A percentile compares a stretch with the other conserved stretches of the same genome.
phyloP scores from a whole-genome alignment of 2,329 filamentous ascomycete species.

The Nigrospora osmanthi region DNA sequence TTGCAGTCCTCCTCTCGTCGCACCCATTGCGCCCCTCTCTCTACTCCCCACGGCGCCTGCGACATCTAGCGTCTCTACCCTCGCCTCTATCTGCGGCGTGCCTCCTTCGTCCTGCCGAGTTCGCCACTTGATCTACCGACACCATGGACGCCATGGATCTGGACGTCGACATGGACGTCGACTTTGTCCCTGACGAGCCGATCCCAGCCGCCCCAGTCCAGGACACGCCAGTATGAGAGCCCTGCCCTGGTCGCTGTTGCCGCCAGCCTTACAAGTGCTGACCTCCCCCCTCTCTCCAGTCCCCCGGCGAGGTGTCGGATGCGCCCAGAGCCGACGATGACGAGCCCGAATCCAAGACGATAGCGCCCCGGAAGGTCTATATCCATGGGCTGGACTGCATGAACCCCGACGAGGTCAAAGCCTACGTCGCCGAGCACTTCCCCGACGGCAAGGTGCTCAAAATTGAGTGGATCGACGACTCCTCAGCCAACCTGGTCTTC shows the following conservation, averaged over 20 bases:
- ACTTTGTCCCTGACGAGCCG: constrained; percentile 35
- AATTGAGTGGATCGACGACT: constrained; percentile 94
- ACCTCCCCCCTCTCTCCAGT: constrained; percentile 6
- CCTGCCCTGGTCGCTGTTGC: background rate
- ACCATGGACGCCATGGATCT: constrained; percentile 51
- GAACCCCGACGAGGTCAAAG: constrained; percentile 70
- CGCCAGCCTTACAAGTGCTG: background rate
- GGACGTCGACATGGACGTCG: constrained; percentile 66
- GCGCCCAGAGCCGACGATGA: constrained; percentile 7
- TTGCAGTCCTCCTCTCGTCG: no score
- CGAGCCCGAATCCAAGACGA: constrained; percentile 15
- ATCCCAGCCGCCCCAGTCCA: constrained; percentile 21
- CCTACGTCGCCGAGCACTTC: constrained; percentile 65
- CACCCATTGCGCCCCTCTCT: no score
- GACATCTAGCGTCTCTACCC: no score
- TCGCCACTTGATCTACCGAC: background rate
- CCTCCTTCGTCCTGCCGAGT: no score
- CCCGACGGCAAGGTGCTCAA: constrained; percentile 44
- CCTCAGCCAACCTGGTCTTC: constrained; percentile 81
- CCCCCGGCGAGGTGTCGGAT: constrained; percentile 32
- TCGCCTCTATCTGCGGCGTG: no score
- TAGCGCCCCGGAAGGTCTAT: constrained; percentile 62
- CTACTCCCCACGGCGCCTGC: no score
- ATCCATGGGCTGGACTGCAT: constrained; percentile 76
- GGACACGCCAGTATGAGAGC: constrained; percentile 20